Evolutionary conservation across 108 stramenopile genomes (phyloP), one percentile per base, ranked within the genome.

Genomic region (Bacterosira constricta): DNA sequence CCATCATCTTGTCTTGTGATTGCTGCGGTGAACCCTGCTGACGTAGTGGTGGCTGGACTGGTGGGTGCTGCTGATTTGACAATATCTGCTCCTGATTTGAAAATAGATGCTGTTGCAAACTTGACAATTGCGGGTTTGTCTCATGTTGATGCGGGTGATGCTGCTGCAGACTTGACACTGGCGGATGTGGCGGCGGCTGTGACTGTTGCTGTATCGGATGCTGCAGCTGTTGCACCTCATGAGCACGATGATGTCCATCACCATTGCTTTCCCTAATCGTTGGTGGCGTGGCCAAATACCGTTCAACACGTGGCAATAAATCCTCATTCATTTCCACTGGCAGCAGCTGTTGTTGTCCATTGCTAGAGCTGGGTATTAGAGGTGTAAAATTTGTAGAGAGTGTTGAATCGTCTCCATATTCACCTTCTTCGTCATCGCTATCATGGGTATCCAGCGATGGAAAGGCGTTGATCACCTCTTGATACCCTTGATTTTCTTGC

Each of bases 351-450:
- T 23, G 46, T 23, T 12, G 46, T 47, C 18, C n/a, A 23, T 5
- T 1, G 23, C 18, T 23, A 12, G n/a, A 6, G 46, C 21, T 6
- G 61, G 46, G 6, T 1, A 47, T 23, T 23, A 12, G n/a, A 6
- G 46, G 46, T 6, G 61, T 37, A 46, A 49, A 63, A 31, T 47
- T 31, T 27, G 45, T 63, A 6, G 63, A 47, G 21, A 63, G 31
- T 18, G 63, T 63, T 0, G 63, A 63, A 18, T 45, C 63, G 46
- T 63, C 63, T 11, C 45, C 42, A 5, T n/a, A 17, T 13, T 25
- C 23, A 23, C 0, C 23, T 25, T 4, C 47, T 25, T 3, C 47
- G 8, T 25, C 47, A 7, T 49, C 47, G 47, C 18, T 7, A 25
- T 49, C 8, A 25, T 18, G 6, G 4, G 46, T 23, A 47, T 47